Conservation (phyloP, 1,139 yeast species). For the Torulaspora pretoriensis region DNA sequence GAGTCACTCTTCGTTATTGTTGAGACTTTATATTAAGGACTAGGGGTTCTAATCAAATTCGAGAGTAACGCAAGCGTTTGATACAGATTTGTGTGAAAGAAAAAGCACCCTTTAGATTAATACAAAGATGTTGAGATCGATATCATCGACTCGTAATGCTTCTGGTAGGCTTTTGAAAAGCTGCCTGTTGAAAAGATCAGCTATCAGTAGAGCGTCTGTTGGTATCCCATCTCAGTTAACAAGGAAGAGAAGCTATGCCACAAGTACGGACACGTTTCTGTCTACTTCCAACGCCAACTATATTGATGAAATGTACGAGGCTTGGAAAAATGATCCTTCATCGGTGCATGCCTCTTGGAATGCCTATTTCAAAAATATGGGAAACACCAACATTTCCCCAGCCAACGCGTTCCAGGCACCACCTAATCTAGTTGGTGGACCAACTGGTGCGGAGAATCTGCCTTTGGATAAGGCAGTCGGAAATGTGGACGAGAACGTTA, state of each 20-base stretch:
- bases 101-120: neutral
- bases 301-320: slow-evolving; percentile 95
- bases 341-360: slow-evolving; percentile 97
- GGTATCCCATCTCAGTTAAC: neutral
- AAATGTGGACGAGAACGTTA: slow-evolving; percentile 54
- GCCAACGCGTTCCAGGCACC: slow-evolving; percentile 83
- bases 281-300: slow-evolving; percentile 85
- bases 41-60: neutral
- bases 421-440: slow-evolving; percentile 66
- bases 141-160: slow-evolving; percentile 13
- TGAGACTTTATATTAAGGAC: neutral
- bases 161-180: slow-evolving; percentile 10
- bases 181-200: slow-evolving; percentile 6
- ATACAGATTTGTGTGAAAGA: neutral
- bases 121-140: slow-evolving; percentile 15
- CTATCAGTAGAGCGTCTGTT: neutral
- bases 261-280: slow-evolving; percentile 62
- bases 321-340: slow-evolving; percentile 86
- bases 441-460: slow-evolving; percentile 61
- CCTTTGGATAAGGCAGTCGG: slow-evolving; percentile 44
- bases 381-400: slow-evolving; percentile 62
- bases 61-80: neutral
- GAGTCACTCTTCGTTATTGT: neutral
- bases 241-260: slow-evolving; percentile 17
- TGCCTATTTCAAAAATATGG: slow-evolving; percentile 87